Base-by-base conservation (phyloP, 202 grass and related monocot species). In the Musa balbisiana region DNA sequence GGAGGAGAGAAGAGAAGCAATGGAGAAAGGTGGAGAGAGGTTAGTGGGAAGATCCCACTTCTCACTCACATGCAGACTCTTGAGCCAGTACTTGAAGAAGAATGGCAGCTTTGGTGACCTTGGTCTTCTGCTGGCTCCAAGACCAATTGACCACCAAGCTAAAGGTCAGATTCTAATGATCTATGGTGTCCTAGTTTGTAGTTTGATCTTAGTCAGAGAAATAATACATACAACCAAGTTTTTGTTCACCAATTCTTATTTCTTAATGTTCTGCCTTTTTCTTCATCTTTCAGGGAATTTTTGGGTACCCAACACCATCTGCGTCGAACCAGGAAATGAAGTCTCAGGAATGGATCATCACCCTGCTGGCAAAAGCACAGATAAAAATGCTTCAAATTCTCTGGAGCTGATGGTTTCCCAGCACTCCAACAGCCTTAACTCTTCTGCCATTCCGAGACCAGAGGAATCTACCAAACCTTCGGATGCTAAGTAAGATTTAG, bases 1-100 rank as follows among this genome's bases (percentile, higher is more conserved):
- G 55, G 17, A n/a, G 55, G 24, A 11, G 9, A 23, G 6, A 8
- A 20, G 20, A 24, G 20, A 64, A 43, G 33, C 33, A 43, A 43
- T 9, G 20, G 62, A 64, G 62, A 64, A 12, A 19, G 24, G 21
- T 11, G 24, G n/a, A 11, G 9, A 23, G 62, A 64, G 11, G 16
- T 8, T 9, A 9, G 62, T 10, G 21, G 62, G 24, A 22, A 64
- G 12, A 24, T 64, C 62, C 11, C 21, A 24, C 20, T 64, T 64
- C 62, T 64, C 62, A 23, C 62, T 64, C n/a, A 23, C 62, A 11
- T 64, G 62, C 20, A 64, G 21, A 8, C 62, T 22, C 62, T 4
- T 64, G n/a, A 64, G 62, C 62, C 62, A 64, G 8, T 64, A 64
- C 62, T 11, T 64, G 62, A 64, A 64, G 62, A 22, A 64, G 16